Conservation (phyloP, 345 rosid species). For the Sisymbrium altissimum region DNA sequence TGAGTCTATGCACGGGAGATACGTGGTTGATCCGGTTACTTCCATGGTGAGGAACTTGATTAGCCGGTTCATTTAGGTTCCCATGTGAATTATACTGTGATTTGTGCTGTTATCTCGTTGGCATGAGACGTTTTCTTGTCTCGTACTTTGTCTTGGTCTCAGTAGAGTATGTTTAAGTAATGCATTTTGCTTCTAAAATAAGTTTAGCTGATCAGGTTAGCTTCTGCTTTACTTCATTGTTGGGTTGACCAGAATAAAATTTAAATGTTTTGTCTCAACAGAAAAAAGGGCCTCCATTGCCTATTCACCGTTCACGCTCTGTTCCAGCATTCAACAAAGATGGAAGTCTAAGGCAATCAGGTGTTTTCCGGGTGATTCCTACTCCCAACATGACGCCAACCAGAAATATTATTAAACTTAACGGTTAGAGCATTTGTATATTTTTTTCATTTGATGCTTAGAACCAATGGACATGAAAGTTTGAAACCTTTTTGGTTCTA, state of each 20-base stretch:
- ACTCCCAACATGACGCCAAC: conserved; percentile 44
- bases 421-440: conserved; percentile 12
- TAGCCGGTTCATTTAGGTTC: background rate
- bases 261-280: conserved; percentile 30
- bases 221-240: conserved; percentile 15
- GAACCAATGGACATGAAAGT: background rate
- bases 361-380: conserved; percentile 67
- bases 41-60: conserved; percentile 42
- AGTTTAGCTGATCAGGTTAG: background rate
- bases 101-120: conserved; percentile 14
- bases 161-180: conserved; percentile 3
- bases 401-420: conserved; percentile 13
- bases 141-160: background rate
- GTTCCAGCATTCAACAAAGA: conserved; percentile 71
- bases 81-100: conserved; percentile 13
- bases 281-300: conserved; percentile 50
- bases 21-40: conserved; percentile 37
- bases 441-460: conserved; percentile 33
- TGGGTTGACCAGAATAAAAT: background rate
- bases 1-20: conserved; percentile 77
- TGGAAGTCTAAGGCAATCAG: conserved; percentile 42
- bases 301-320: conserved; percentile 83
- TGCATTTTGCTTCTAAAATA: conserved; percentile 5
- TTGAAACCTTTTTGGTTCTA: background rate
- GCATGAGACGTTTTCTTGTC: conserved; percentile 7